Evolutionary conservation across 345 rosid genomes (phyloP).

Genomic region (Rhodomyrtus tomentosa): DNA sequence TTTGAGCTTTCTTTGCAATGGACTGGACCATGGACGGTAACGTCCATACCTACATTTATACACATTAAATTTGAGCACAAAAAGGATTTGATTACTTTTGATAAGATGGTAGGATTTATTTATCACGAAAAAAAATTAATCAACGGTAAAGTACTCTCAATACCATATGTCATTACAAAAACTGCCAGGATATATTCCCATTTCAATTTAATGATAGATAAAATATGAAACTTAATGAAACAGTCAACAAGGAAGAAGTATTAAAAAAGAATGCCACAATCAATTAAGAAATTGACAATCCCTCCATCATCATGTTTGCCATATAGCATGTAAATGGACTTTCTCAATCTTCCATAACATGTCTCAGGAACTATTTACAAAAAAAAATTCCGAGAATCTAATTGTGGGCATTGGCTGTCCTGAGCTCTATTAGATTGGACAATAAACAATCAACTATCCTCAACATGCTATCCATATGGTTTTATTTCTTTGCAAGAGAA

Average conservation of each 20-base stretch:
- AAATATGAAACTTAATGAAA: neutral
- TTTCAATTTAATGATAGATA: neutral
- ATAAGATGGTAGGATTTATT: neutral
- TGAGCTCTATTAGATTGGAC: neutral
- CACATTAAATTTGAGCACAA: neutral
- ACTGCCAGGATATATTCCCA: neutral
- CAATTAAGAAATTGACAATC: neutral
- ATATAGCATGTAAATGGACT: neutral
- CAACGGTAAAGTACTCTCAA: neutral
- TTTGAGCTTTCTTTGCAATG: slow-evolving; percentile 40
- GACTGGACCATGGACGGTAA: slow-evolving; percentile 62
- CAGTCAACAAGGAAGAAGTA: neutral
- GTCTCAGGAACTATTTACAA: neutral
- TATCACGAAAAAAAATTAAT: neutral
- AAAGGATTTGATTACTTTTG: neutral
- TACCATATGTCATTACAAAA: neutral
- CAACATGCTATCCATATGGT: neutral
- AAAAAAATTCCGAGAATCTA: neutral
- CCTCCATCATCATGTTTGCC: neutral
- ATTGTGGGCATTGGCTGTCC: neutral
- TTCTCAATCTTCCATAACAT: neutral
- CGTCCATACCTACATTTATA: slow-evolving; percentile 65
- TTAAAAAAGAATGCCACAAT: neutral
- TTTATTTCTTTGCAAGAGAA: neutral
- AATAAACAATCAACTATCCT: neutral